Conservation (phyloP, 2,329 filamentous ascomycete species). For the Clonostachys byssicola region DNA sequence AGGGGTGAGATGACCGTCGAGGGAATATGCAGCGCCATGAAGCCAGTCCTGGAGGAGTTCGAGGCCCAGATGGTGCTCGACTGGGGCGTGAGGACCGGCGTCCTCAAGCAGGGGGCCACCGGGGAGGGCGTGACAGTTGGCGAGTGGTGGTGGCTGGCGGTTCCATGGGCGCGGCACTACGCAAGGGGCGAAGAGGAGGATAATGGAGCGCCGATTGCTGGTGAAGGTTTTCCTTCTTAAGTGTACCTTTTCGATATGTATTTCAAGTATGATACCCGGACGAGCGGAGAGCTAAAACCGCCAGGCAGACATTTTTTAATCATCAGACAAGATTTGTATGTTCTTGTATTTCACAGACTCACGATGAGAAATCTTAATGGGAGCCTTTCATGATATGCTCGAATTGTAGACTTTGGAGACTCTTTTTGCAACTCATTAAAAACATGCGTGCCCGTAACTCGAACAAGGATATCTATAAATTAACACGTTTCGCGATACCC, state of each 20-base stretch:
- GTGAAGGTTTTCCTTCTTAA: conserved; percentile 4
- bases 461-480: no score
- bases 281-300: no score
- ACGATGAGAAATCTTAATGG: no score
- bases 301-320: no score
- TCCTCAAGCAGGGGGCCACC: conserved; percentile 37
- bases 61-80: conserved; percentile 54
- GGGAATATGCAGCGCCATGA: conserved; percentile 50
- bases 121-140: conserved; percentile 38
- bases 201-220: neutral
- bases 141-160: conserved; percentile 67
- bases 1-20: conserved; percentile 51
- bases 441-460: no score
- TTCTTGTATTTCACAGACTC: no score
- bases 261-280: no score
- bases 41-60: conserved; percentile 56
- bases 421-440: no score
- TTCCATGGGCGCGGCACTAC: conserved; percentile 17
- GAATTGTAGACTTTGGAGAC: no score
- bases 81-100: conserved; percentile 52
- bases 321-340: no score
- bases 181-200: neutral
- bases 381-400: no score
- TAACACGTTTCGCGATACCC: no score
- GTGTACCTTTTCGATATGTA: neutral